Evolutionary conservation across 164 flowering plant species (phyloP), one percentile per base, ranked within the genome.

Genomic region (Chimonanthus salicifolius): DNA sequence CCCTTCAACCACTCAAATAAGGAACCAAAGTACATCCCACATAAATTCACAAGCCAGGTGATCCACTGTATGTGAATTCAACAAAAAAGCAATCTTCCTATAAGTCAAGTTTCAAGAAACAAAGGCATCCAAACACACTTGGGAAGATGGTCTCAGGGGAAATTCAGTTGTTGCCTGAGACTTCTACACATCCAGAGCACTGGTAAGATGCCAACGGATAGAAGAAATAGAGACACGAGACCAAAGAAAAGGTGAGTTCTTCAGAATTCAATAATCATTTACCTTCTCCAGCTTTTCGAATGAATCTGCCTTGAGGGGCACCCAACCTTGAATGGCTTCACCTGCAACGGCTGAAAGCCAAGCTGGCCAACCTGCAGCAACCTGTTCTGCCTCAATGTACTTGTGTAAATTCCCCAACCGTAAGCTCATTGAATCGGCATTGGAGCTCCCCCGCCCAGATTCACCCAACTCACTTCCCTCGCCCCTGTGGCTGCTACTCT

Each of bases 231-330:
- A 51, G 15, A 20, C 6, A 48, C 43, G 67, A 21, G 45, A 45
- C 3, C 43, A 46, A 46, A 72, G 13, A 6, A 69, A 15, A 43
- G 11, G 21, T 5, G 2, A 6, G 49, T 43, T 3, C 21, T 15
- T 44, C 46, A 0, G 44, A 21, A 63, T 21, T 51, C 11, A 10
- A 21, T 33, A 33, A 33, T 33, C 33, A 33, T 33, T 11, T 80
- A 94, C 98, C 98, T 94, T 94, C 67, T 90, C 97, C 80, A 94
- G 72, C 74, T 89, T 94, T 82, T 89, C 88, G 67, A 81, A 94
- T 33, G 87, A 77, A 45, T 94, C 95, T 2, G 94, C 89, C 65
- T 81, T 74, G 47, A 90, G 84, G 69, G 98, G 98, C 51, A 90
- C 75, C 98, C 90, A 87, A 10, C 98, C 98, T 13, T 86, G 85